Evolutionary conservation across 345 rosid genomes (phyloP), one percentile per base, ranked within the genome.

Genomic region (Melaleuca quinquenervia): DNA sequence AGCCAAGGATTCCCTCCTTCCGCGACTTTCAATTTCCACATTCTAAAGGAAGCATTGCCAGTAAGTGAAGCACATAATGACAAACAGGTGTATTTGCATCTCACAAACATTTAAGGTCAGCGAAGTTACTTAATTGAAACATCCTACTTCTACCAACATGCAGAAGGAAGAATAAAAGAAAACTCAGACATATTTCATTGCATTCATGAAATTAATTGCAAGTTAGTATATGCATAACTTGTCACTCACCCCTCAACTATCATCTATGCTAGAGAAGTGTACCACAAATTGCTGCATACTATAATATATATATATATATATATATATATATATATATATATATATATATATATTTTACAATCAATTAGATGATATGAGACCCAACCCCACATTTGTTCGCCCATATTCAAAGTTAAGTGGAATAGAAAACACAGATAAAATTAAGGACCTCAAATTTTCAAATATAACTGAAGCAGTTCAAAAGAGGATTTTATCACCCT

Each of bases 1-100:
- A 97, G 91, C 98, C 98, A 96, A 36, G 95, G 94, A 89, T 87
- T 92, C 36, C 91, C 95, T 88, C 96, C 99, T 84, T 94, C 96
- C 3, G 96, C 96, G 84, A 95, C 90, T 92, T 92, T 96, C 87
- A 97, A 90, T 90, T 90, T 96, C 99, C 99, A 97, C 99, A 97
- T 97, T 90, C 83, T 58, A 45, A 85, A 82, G 48, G 29, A 26
- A 82, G 83, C 15, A 29, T 58, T 15, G 50, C 84, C 20, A 50
- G 70, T 82, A 48, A 82, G 84, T 51, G 48, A 70, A 70, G 80
- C 14, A 41, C 48, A 70, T 36, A 26, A 18, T 41, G 44, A 70
- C 80, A 70, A 36, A 8, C 48, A 70, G 48, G 3, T 8, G 32
- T 18, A 36, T 70, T 36, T 70, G 24, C 16, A 70, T 32, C 36